Conservation (phyloP, 352 stramenopile genomes). For the Globisporangium splendens region DNA sequence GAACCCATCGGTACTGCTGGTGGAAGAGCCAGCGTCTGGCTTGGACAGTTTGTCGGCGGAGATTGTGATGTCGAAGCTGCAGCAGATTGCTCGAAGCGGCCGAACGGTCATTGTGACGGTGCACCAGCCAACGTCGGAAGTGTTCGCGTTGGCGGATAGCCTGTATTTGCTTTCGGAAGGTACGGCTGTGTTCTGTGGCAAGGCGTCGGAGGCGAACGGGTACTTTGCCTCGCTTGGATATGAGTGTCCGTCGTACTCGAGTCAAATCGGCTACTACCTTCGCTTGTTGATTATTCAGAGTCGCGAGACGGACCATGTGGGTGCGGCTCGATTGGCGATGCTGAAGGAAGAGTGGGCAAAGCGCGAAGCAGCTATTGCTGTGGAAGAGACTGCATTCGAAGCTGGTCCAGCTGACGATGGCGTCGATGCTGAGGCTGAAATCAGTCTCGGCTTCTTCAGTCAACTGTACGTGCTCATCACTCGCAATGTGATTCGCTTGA, state of each 20-base stretch:
- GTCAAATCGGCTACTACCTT: slow-evolving; percentile 66
- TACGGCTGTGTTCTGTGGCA: slow-evolving; percentile 51
- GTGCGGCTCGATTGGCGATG: slow-evolving; percentile 16
- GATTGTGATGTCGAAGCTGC: slow-evolving; percentile 42
- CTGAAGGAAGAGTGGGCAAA: slow-evolving; percentile 43
- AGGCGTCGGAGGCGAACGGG: slow-evolving; percentile 34
- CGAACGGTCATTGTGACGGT: slow-evolving; percentile 90
- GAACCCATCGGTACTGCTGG: slow-evolving; percentile 75
- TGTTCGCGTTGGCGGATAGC: slow-evolving; percentile 36
- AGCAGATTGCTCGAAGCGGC: slow-evolving; percentile 71
- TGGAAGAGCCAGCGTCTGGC: slow-evolving; percentile 82
- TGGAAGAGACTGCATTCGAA: background rate
- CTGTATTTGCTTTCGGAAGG: slow-evolving; percentile 56
- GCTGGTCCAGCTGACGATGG: background rate
- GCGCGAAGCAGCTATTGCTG: background rate
- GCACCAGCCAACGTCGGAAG: slow-evolving; percentile 8
- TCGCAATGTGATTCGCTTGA: slow-evolving; percentile 37
- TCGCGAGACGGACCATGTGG: slow-evolving; percentile 27
- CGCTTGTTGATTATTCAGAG: slow-evolving; percentile 43
- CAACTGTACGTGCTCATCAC: slow-evolving; percentile 38
- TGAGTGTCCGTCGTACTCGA: slow-evolving; percentile 50
- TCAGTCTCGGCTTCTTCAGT: slow-evolving; percentile 14
- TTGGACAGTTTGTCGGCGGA: slow-evolving; percentile 63
- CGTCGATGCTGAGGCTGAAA: slow-evolving; percentile 4
- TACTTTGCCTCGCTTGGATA: slow-evolving; percentile 59